Evolutionary conservation across 106 monocot genomes (phyloP).

Genomic region (Dactylorhiza incarnata): DNA sequence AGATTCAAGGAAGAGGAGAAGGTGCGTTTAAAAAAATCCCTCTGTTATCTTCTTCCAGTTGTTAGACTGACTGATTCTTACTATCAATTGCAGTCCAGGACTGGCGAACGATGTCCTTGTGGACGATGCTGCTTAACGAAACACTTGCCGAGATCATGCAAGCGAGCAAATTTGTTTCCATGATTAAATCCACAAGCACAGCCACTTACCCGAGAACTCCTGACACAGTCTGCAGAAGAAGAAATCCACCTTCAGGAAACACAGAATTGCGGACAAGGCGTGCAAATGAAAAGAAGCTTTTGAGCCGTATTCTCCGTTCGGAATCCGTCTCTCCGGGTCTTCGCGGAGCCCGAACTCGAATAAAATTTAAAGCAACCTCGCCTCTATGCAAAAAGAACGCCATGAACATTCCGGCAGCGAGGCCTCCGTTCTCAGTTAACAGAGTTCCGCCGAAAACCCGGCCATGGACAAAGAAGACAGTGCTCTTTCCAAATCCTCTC

Average conservation of each 20-base stretch:
- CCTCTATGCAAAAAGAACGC: slow-evolving; percentile 19
- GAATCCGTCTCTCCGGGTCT: slow-evolving; percentile 17
- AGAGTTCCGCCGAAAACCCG: slow-evolving; percentile 40
- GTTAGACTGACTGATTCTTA: background rate
- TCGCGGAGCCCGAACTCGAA: slow-evolving; percentile 44
- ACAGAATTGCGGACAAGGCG: slow-evolving; percentile 37
- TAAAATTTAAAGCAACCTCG: slow-evolving; percentile 61
- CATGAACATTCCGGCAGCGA: background rate
- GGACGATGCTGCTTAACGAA: slow-evolving; percentile 74
- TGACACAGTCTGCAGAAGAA: slow-evolving; percentile 3
- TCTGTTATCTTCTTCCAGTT: background rate
- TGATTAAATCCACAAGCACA: background rate
- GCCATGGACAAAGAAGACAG: slow-evolving; percentile 66
- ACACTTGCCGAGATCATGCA: slow-evolving; percentile 72
- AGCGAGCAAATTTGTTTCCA: slow-evolving; percentile 35
- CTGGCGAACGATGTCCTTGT: slow-evolving; percentile 69
- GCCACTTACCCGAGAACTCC: slow-evolving; percentile 54
- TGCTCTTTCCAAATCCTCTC: slow-evolving; percentile 70
- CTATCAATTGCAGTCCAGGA: slow-evolving; percentile 19
- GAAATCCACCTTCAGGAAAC: background rate
- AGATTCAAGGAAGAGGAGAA: slow-evolving; percentile 35
- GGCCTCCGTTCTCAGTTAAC: slow-evolving; percentile 28
- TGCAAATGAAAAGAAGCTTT: slow-evolving; percentile 51
- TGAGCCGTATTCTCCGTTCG: background rate
- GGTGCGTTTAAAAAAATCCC: slow-evolving; percentile 16